Base-by-base conservation (phyloP, 768 basidiomycete genomes). In the Lentinula boryana region DNA sequence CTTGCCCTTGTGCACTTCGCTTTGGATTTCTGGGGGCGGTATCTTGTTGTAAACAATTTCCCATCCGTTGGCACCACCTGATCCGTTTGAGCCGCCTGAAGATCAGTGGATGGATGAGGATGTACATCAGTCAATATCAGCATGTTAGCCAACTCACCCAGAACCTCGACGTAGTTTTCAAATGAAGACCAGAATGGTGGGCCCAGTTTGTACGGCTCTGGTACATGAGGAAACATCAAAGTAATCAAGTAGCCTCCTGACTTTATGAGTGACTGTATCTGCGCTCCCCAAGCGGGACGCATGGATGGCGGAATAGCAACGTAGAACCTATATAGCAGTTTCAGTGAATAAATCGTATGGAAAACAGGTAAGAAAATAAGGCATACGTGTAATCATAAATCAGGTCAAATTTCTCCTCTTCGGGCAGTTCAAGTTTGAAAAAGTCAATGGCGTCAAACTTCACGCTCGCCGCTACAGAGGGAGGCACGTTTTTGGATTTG, bases 381-480 rank as follows among this genome's bases (percentile, higher is more conserved):
- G 64, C 75, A 38, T 53, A 79, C 82, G 87, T 88, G 68, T 86
- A 86, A 68, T 89, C 88, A 65, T 84, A 86, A 5, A 87, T 72
- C 8, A 89, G 68, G 63, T 85, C 82, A 63, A 82, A 87, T 8
- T 66, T 68, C 43, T 77, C 61, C 21, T 68, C 68, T 1, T 74
- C 73, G 1, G 75, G 61, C 16, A 76, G 66, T 9, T 68, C 62
- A 46, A 81, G 75, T 4, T 68, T 64, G 73, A 89, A 89, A 71
- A 88, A 90, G 68, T 88, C 83, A 1, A 67, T 68, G 4, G 69
- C 61, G 38, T 75, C 67, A 67, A 84, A 80, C 3, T 64, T 2
- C 78, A 75, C 4, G 75, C 73, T n/a, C 73, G 70, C 6, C 69
- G 59, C 1, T 64, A 62, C 43, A 65, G 62, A 15, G 60, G 46